These are phyloP conservation scores for Pythium vanterpoolii DNA, from an alignment of 352 stramenopile genomes.

Conservation along the genomic window DNA sequence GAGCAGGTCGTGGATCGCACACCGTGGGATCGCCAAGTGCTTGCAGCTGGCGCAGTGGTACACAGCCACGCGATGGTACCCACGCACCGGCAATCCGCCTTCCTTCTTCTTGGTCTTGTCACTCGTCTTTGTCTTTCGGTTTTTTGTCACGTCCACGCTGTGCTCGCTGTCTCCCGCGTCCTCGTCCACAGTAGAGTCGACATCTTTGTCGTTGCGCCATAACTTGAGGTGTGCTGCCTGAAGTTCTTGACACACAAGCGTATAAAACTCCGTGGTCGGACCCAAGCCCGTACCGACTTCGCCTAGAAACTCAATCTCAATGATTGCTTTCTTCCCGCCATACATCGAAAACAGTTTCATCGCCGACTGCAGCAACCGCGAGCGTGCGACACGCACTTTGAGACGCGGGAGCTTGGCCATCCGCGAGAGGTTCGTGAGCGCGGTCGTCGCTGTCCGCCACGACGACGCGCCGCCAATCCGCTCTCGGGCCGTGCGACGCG, in stretches of 20 bases:
- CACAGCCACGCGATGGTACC: slow-evolving; percentile 69
- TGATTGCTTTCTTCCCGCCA: slow-evolving; percentile 67
- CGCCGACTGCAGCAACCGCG: slow-evolving; percentile 58
- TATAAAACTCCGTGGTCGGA: slow-evolving; percentile 79
- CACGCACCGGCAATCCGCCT: slow-evolving; percentile 42
- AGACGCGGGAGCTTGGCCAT: slow-evolving; percentile 75
- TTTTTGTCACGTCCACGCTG: slow-evolving; percentile 13
- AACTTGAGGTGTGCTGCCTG: slow-evolving; percentile 54
- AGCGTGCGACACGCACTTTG: slow-evolving; percentile 67
- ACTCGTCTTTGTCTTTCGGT: slow-evolving; percentile 13
- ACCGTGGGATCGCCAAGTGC: slow-evolving; percentile 44
- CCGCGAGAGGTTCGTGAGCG: slow-evolving; percentile 46
- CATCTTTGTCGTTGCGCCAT: slow-evolving; percentile 37
- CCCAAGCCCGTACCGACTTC: slow-evolving; percentile 74
- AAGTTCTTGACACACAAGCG: slow-evolving; percentile 67
- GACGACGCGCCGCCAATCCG: slow-evolving; percentile 29
- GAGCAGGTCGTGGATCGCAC: slow-evolving; percentile 41
- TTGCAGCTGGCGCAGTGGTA: slow-evolving; percentile 56
- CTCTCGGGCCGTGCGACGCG: slow-evolving; percentile 37
- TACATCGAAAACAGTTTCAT: slow-evolving; percentile 75
- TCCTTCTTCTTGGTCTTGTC: slow-evolving; percentile 14
- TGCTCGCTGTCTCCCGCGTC: not conserved
- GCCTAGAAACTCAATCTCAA: slow-evolving; percentile 78
- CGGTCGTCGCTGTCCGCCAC: slow-evolving; percentile 18
- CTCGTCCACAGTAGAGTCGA: not conserved